Evolutionary conservation across 108 stramenopile species (phyloP).

Genomic region (Skeletonema tropicum): DNA sequence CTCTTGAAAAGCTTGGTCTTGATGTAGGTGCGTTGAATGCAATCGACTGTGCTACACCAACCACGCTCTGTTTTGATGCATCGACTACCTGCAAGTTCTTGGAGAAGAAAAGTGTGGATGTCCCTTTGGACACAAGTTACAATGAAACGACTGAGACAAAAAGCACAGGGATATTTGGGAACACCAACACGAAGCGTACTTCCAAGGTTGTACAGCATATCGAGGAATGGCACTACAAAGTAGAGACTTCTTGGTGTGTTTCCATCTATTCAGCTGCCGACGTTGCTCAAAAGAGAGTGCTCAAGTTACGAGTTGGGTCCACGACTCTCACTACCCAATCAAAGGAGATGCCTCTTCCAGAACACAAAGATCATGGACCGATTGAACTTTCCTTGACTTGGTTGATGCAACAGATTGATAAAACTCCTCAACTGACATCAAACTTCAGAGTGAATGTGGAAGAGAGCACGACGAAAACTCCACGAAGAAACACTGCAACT

Average conservation of each 20-base stretch:
- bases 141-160: conserved; percentile 30
- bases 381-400: conserved; percentile 69
- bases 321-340: conserved; percentile 50
- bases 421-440: conserved; percentile 17
- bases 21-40: conserved; percentile 33
- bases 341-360: conserved; percentile 21
- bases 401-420: conserved; percentile 66
- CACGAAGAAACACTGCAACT: conserved; percentile 64
- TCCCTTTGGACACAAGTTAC: conserved; percentile 32
- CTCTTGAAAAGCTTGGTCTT: conserved; percentile 70
- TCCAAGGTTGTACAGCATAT: conserved; percentile 45
- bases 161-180: conserved; percentile 19
- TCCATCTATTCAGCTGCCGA: conserved; percentile 51
- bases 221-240: conserved; percentile 66
- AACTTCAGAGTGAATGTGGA: conserved; percentile 60
- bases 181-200: conserved; percentile 18
- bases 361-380: conserved; percentile 19
- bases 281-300: conserved; percentile 44
- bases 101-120: conserved; percentile 51
- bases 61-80: conserved; percentile 62
- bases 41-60: conserved; percentile 47
- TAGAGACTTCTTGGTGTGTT: conserved; percentile 38
- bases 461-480: conserved; percentile 58
- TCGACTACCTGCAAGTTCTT: conserved; percentile 44
- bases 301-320: conserved; percentile 45